A percentile compares a stretch with the other conserved stretches of the same genome.
Conservation (phyloP, 177 flowering plant species). For the Vitis hybrid region DNA sequence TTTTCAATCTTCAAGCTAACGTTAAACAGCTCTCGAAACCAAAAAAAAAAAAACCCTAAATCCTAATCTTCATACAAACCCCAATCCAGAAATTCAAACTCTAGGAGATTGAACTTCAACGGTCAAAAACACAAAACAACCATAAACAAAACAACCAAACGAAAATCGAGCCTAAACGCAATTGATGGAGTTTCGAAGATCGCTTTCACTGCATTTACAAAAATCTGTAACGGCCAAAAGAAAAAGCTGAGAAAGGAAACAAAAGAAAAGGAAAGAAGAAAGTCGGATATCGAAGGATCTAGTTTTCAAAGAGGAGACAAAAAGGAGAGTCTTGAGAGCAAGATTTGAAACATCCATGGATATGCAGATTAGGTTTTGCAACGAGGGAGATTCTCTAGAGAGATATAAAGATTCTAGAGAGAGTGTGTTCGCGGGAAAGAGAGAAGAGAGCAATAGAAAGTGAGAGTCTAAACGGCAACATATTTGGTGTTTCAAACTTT, state of each 20-base stretch:
- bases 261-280: not conserved
- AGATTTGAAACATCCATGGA: too few relatives aligned
- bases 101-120: too few relatives aligned
- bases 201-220: too few relatives aligned
- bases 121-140: too few relatives aligned
- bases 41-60: too few relatives aligned
- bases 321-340: not conserved
- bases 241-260: not conserved
- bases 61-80: too few relatives aligned
- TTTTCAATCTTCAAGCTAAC: not conserved
- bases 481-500: not conserved
- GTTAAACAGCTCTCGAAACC: too few relatives aligned
- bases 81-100: too few relatives aligned
- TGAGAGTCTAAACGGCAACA: not conserved
- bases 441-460: not conserved
- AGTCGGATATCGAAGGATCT: not conserved
- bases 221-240: not conserved
- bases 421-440: slow-evolving; percentile 4
- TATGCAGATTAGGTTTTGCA: not conserved
- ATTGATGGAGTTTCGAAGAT: too few relatives aligned
- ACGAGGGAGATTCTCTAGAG: not conserved
- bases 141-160: too few relatives aligned
- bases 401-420: not conserved
- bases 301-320: not conserved
- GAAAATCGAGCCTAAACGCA: too few relatives aligned